A percentile compares a stretch with the other conserved stretches of the same genome.
Conservation (phyloP, 129 eudicot species). For the Flaveria bidentis region DNA sequence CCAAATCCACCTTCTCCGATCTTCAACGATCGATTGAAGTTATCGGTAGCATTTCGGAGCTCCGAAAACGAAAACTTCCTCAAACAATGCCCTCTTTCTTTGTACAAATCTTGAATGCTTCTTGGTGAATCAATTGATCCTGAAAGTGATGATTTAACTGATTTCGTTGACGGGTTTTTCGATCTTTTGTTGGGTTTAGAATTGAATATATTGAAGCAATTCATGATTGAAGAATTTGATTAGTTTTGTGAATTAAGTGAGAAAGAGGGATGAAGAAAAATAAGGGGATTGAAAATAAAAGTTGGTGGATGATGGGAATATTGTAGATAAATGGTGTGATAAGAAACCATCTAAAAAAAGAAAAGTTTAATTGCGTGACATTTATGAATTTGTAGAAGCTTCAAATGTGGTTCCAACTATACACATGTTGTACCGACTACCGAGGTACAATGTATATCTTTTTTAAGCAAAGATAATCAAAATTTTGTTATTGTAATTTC, state of each 20-base stretch:
- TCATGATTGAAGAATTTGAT: conserved; percentile 38
- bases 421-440: no score
- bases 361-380: not conserved
- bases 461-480: no score
- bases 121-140: conserved; percentile 49
- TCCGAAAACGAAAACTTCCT: conserved; percentile 60
- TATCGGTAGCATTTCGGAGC: conserved; percentile 68
- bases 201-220: conserved; percentile 57
- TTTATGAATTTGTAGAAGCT: conserved; percentile 14
- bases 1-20: conserved; percentile 94
- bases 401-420: not conserved
- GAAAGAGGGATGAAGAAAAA: conserved; percentile 4
- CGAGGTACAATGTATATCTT: no score
- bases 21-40: conserved; percentile 59
- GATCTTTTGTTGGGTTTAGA: conserved; percentile 37
- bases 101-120: conserved; percentile 64
- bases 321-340: conserved; percentile 27
- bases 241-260: not conserved
- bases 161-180: conserved; percentile 24
- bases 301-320: conserved; percentile 30
- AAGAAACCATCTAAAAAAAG: conserved; percentile 17
- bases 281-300: conserved; percentile 8
- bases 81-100: conserved; percentile 53
- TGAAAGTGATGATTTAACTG: conserved; percentile 49
- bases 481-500: no score